Base-by-base conservation (phyloP, 2,329 filamentous ascomycete genomes). In the Xylaria sp. region DNA sequence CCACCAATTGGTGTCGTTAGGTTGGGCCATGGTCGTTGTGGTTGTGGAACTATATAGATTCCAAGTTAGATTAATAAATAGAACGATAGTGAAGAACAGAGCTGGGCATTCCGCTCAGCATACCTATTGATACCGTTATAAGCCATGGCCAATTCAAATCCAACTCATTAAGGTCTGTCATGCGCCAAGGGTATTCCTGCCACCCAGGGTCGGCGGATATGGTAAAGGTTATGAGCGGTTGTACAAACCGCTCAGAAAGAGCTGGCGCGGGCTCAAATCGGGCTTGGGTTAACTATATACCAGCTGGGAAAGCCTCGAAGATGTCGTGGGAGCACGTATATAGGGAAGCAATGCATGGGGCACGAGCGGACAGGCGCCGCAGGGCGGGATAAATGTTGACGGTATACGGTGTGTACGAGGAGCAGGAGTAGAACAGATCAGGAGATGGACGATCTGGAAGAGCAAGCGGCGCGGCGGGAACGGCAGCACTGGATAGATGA, bases 281-380 rank as follows among this genome's bases (percentile, higher is more conserved):
- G 36, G 49, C 23, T 33, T 28, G 49, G 23, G 49, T 46, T 53
- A 57, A 38, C 42, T 42, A 46, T 63, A 70, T 40, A 63, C 60
- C 57, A 67, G 64, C 63, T 58, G 59, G 57, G 33, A 65, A 53
- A 63, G 54, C 61, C 61, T 63, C 67, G 69, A 44, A 62, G 44
- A 71, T 63, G 51, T 71, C 64, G 59, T 67, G 65, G 58, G 58
- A 67, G 51, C 54, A 65, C 59, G 61, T 59, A 40, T 38, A 66
- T 54, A 60, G 59, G 61, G 57, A 65, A 60, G 31, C 61, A 66
- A 71, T 70, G 64, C 69, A 71, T 71, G 67, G n/a, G 59, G 67
- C 58, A 71, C 53, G 63, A 60, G 64, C 61, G 58, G 53, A 49
- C 54, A 56, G 61, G 36, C 36, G 62, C 69, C 69, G 64, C 59